Evolutionary conservation across 108 stramenopile genomes (phyloP).

Genomic region (Cyclostephanos invisitatus): DNA sequence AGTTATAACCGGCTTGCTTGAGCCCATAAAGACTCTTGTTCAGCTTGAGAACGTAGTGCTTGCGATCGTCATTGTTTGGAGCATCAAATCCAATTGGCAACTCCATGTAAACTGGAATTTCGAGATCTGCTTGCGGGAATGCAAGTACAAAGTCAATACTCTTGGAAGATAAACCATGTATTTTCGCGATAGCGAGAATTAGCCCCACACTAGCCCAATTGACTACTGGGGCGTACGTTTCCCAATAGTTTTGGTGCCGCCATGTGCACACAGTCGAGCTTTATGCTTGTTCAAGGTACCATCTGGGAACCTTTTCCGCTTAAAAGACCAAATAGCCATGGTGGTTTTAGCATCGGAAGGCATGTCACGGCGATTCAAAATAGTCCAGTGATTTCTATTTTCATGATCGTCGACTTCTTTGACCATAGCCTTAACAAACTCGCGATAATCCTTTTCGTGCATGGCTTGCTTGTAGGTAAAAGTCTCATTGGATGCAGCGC

Average conservation of each 20-base stretch:
- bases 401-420: conserved; percentile 20
- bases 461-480: conserved; percentile 13
- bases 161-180: conserved; percentile 16
- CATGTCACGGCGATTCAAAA: conserved; percentile 10
- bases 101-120: conserved; percentile 38
- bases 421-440: conserved; percentile 22
- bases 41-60: conserved; percentile 9
- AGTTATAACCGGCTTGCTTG: too few relatives aligned
- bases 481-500: background rate
- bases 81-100: conserved; percentile 10
- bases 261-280: too few relatives aligned
- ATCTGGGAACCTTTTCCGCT: conserved; percentile 19
- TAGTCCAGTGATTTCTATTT: conserved; percentile 11
- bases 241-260: too few relatives aligned
- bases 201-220: conserved; percentile 25
- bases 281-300: too few relatives aligned
- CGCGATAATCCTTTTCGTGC: conserved; percentile 7
- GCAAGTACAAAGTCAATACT: conserved; percentile 37
- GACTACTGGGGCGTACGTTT: conserved; percentile 45
- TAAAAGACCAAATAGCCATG: conserved; percentile 19
- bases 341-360: conserved; percentile 9
- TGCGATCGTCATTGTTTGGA: background rate
- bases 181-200: conserved; percentile 12
- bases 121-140: too few relatives aligned
- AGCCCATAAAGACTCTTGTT: too few relatives aligned